A percentile compares a stretch with the other conserved stretches of the same genome.
These are phyloP conservation scores for Neurospora sp. DNA, from an alignment of 495 filamentous ascomycete species.

Conservation along the genomic window DNA sequence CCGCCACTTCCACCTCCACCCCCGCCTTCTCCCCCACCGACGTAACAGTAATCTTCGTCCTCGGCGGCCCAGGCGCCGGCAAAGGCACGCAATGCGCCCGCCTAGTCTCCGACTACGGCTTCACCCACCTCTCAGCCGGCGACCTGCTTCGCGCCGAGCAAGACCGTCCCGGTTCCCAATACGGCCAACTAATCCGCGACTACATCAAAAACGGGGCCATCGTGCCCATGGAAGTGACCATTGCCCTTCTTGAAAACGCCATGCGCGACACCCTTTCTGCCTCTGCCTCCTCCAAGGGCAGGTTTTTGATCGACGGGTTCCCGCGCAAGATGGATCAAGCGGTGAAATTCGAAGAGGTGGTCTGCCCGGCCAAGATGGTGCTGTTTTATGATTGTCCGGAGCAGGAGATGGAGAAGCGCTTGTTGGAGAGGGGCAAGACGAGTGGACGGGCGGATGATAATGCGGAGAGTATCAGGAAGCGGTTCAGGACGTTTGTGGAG, in stretches of 20 bases:
- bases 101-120: conserved; percentile 81
- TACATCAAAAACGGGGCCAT: conserved; percentile 91
- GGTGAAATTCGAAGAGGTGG: conserved; percentile 78
- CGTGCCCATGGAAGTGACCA: conserved; percentile 98
- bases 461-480: conserved; percentile 86
- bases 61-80: conserved; percentile 68
- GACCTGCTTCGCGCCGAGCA: conserved; percentile 93
- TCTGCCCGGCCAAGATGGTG: conserved; percentile 71
- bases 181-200: conserved; percentile 78
- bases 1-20: too few species aligned
- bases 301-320: conserved; percentile 92
- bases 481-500: conserved; percentile 86
- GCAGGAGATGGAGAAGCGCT: conserved; percentile 68
- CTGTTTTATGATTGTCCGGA: conserved; percentile 91
- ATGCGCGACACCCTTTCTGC: conserved; percentile 56
- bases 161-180: conserved; percentile 69
- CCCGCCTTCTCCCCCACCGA: conserved; percentile 72
- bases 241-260: conserved; percentile 82
- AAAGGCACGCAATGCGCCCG: conserved; percentile 85
- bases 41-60: conserved; percentile 82
- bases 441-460: conserved; percentile 89
- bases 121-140: conserved; percentile 86
- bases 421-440: conserved; percentile 86
- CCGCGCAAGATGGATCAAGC: conserved; percentile 97
- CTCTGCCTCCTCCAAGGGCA: conserved; percentile 21